Conservation (phyloP, 176 grass and related monocot genomes). For the Melocanna baccifera region DNA sequence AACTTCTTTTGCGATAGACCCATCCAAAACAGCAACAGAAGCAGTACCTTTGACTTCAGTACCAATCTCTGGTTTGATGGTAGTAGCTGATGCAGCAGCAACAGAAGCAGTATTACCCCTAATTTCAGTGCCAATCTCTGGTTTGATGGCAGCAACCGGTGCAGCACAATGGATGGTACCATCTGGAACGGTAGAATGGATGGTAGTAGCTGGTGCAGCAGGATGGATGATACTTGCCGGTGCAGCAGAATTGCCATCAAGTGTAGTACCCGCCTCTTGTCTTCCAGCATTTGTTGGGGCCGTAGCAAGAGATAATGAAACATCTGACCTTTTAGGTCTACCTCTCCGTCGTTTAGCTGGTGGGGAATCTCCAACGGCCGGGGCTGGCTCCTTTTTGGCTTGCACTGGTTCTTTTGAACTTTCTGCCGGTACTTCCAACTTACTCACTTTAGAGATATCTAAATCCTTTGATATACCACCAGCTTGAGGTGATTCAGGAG, state of each 20-base stretch:
- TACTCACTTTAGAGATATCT: conserved; percentile 41
- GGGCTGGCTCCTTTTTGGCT: conserved; percentile 30
- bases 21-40: conserved; percentile 28
- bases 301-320: conserved; percentile 33
- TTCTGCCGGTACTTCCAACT: conserved; percentile 49
- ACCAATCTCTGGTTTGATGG: conserved; percentile 25
- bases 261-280: conserved; percentile 41
- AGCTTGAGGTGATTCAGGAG: conserved; percentile 57
- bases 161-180: conserved; percentile 27
- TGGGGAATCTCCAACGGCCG: conserved; percentile 44
- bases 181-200: conserved; percentile 42
- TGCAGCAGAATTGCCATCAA: conserved; percentile 22
- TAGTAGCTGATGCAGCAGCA: conserved; percentile 24
- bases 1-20: conserved; percentile 21
- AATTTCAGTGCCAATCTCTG: conserved; percentile 34
- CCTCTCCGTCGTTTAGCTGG: conserved; percentile 86
- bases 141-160: conserved; percentile 22
- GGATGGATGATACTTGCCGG: conserved; percentile 22
- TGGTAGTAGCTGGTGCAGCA: conserved; percentile 25
- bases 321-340: conserved; percentile 71
- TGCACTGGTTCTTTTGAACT: conserved; percentile 41
- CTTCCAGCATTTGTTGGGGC: conserved; percentile 27
- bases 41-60: conserved; percentile 18
- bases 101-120: conserved; percentile 9
- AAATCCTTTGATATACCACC: conserved; percentile 45